These are phyloP conservation scores for Emmonsiellopsis sp. DNA, from an alignment of 2,329 filamentous ascomycete genomes.

Conservation along the genomic window DNA sequence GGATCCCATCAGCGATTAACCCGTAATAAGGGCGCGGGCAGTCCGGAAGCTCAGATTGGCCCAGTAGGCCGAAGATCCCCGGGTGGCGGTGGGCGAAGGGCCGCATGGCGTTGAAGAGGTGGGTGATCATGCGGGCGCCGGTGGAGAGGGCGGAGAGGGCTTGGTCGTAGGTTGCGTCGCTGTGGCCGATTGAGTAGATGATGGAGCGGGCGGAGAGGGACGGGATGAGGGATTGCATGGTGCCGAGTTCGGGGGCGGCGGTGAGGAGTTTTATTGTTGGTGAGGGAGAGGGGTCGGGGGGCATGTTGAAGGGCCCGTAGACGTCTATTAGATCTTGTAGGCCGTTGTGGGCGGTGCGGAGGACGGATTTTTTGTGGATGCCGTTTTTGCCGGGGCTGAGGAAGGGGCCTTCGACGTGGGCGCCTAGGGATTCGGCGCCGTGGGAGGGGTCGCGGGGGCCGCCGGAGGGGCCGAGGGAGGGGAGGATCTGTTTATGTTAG, in stretches of 20 bases:
- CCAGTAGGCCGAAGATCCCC: conserved; percentile 78
- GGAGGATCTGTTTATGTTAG: conserved; percentile 45
- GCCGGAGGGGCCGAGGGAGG: conserved; percentile 66
- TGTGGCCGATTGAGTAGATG: conserved; percentile 74
- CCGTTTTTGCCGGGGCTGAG: conserved; percentile 75
- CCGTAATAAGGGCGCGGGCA: conserved; percentile 63
- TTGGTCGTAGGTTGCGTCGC: conserved; percentile 77
- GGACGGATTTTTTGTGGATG: conserved; percentile 67
- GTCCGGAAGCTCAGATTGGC: conserved; percentile 50
- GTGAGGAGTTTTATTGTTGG: conserved; percentile 69
- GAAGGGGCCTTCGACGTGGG: conserved; percentile 88
- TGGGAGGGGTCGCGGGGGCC: conserved; percentile 48
- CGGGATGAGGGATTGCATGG: conserved; percentile 60
- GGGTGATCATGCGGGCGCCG: conserved; percentile 82
- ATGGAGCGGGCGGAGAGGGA: conserved; percentile 58
- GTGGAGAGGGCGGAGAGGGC: conserved; percentile 61
- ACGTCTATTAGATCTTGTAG: conserved; percentile 48
- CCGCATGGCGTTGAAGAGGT: conserved; percentile 90
- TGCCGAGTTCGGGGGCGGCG: conserved; percentile 70
- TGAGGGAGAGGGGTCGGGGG: neutral
- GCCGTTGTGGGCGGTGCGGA: conserved; percentile 52
- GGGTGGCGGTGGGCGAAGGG: conserved; percentile 86
- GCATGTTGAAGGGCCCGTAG: conserved; percentile 61
- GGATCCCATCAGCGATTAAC: conserved; percentile 83
- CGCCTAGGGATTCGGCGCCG: conserved; percentile 79